A percentile compares a stretch with the other conserved stretches of the same genome.
These are phyloP conservation scores for Carex arenaria DNA, from an alignment of 202 grass and related monocot species.

Conservation along the genomic window DNA sequence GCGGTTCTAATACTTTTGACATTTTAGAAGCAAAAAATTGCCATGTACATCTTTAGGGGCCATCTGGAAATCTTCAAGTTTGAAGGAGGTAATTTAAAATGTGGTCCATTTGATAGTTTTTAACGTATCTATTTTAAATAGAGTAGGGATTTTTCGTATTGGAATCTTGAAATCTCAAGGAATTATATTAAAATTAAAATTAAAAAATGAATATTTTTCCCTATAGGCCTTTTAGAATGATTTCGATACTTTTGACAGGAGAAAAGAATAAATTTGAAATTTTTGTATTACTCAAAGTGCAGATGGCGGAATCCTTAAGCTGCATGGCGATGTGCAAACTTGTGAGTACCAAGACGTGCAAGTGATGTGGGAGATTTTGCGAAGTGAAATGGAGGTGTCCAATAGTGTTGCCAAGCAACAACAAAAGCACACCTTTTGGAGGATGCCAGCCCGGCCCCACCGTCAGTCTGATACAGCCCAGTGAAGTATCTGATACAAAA, in stretches of 20 bases:
- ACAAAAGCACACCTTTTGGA: conserved; percentile 51
- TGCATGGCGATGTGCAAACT: conserved; percentile 89
- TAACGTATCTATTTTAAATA: background rate
- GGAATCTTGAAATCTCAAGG: background rate
- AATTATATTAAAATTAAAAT: background rate
- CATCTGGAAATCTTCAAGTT: background rate
- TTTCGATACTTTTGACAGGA: background rate
- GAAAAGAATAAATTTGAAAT: background rate
- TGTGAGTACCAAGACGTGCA: conserved; percentile 95
- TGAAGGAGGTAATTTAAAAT: background rate
- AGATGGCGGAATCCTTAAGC: conserved; percentile 69
- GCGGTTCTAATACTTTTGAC: background rate
- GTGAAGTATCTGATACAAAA: background rate
- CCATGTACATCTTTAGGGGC: background rate
- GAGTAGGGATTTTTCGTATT: background rate
- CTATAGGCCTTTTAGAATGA: background rate
- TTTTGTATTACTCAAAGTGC: conserved; percentile 17
- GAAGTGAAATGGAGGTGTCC: conserved; percentile 42
- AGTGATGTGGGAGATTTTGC: conserved; percentile 96
- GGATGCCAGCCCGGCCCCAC: conserved; percentile 40
- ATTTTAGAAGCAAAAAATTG: background rate
- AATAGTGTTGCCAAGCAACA: conserved; percentile 21
- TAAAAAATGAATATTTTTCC: background rate
- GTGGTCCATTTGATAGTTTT: background rate
- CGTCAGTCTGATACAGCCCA: conserved; percentile 10